Evolutionary conservation across 179 eudicot genomes (phyloP), one percentile per base, ranked within the genome.

Genomic region (Camellia oleifera): DNA sequence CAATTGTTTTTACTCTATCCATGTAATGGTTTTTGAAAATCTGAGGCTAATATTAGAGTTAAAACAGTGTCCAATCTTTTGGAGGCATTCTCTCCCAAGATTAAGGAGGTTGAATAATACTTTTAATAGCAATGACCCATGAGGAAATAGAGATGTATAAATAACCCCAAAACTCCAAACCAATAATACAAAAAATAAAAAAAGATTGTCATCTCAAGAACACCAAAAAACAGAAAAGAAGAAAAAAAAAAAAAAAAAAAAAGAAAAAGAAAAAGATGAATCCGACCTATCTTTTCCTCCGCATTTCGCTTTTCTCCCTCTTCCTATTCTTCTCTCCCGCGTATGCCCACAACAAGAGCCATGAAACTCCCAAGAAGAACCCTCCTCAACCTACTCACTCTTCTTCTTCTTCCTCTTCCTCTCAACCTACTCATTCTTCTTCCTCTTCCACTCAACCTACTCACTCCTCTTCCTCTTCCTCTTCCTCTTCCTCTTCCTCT

Each of bases 311-410:
- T 61, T 45, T 78, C 61, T 69, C 20, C 57, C 0, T 66, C 63
- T 23, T n/a, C 72, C 57, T 79, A 20, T 26, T 63, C 10, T 32
- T 63, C 23, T 73, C 82, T 80, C 69, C 74, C 62, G 45, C 78
- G 10, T 69, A 17, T 9, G 82, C 82, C 53, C 77, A 72, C 53
- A 67, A 74, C 15, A 78, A 78, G 14, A 12, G 11, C 69, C 14
- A 48, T 7, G 57, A 10, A 67, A 11, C 50, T 67, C 12, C 71
- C 32, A 26, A 26, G 32, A 26, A 26, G 32, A 26, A 26, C 32
- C 32, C 32, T 26, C 32, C 32, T 26, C 32, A 26, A 26, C 32
- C 32, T 26, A 26, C 32, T 26, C 32, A 26, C 32, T 26, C 32
- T 26, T 26, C 32, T 26, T 26, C 32, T 26, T 26, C 32, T 26